Evolutionary conservation across 176 grass and related monocot genomes (phyloP), one percentile per base, ranked within the genome.

Genomic region (Eleusine indica): DNA sequence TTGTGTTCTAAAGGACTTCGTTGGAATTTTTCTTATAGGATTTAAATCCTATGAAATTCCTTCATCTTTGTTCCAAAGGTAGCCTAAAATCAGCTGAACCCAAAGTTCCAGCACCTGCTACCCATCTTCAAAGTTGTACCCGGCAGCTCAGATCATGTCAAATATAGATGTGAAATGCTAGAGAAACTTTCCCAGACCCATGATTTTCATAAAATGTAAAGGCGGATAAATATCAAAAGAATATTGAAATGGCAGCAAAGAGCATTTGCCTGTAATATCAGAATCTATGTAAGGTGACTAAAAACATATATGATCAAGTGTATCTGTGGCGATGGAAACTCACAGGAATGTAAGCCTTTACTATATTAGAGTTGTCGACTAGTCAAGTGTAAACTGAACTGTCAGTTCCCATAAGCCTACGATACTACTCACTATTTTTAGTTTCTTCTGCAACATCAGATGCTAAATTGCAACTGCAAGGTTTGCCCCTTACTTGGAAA

Each of bases 381-480:
- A 67, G 37, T 41, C 14, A 70, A 71, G 7, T 7, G 52, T 25
- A 58, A 58, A 58, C 66, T 58, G 67, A 66, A 7, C 13, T 54
- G 13, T 35, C 80, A 25, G 21, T 73, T 68, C 15, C 66, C 22
- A 44, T 22, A 19, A 83, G 58, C 38, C 4, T 13, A 69, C 12
- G 8, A 43, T 5, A 21, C 79, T 81, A 58, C 37, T 29, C 48
- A 42, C 46, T 41, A 35, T 70, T 70, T 38, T 53, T 70, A 70
- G 30, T 81, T 80, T 66, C 78, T 57, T 42, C 46, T 7, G 0
- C 66, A 67, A 28, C 49, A 80, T 70, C 37, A 71, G 67, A 81
- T 56, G 37, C 51, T 29, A 71, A 71, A 7, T 29, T 58, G 65
- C 30, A 40, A 54, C 7, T 43, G 49, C 49, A 81, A 58, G 21